Evolutionary conservation across 2,329 filamentous ascomycete species (phyloP), one percentile per base, ranked within the genome.

Genomic region (Aspergillus bombycis): DNA sequence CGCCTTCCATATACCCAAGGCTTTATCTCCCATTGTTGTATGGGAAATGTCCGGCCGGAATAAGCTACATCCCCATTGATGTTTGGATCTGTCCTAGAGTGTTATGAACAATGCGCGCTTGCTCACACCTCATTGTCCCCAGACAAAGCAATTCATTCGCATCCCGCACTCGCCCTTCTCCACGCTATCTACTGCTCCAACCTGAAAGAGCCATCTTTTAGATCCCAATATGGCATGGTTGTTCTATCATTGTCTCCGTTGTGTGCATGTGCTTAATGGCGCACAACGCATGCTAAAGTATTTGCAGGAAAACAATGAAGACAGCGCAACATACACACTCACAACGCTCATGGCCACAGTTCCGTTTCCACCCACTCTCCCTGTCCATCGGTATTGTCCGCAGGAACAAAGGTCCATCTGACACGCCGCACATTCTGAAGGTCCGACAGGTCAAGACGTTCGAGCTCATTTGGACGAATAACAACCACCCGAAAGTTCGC

Each of bases 401-500:
- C 28, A 19, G 26, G 48, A 32, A 85, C 81, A 69, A 88, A 86
- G 30, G 83, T 88, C 79, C 93, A 94, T 64, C 86, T 80, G 82
- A 88, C 91, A 71, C 93, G 83, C 67, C 84, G 82, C 14, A 84
- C 83, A 65, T 86, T 85, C 54, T 84, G 84, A 0, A 89, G 86
- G 72, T 92, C 86, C 62, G 85, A 88, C 59, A 96, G 77, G 74
- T 95, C 91, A 19, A 91, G 82, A 71, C 85, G 83, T 75, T 96
- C 93, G 23, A 96, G 89, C 75, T 91, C 88, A 10, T 91, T 86
- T 0, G 96, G 89, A 56, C 89, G 88, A 75, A 99, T 95, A 73
- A 95, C 89, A 4, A 97, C 92, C 0, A 97, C 91, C 59, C 94
- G 83, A 74, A 96, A 97, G 75, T 96, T 91, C 67, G 80, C 80